A percentile compares a stretch with the other conserved stretches of the same genome.
phyloP scores from a whole-genome alignment of 768 basidiomycete species.

The Artomyces pyxidatus region DNA sequence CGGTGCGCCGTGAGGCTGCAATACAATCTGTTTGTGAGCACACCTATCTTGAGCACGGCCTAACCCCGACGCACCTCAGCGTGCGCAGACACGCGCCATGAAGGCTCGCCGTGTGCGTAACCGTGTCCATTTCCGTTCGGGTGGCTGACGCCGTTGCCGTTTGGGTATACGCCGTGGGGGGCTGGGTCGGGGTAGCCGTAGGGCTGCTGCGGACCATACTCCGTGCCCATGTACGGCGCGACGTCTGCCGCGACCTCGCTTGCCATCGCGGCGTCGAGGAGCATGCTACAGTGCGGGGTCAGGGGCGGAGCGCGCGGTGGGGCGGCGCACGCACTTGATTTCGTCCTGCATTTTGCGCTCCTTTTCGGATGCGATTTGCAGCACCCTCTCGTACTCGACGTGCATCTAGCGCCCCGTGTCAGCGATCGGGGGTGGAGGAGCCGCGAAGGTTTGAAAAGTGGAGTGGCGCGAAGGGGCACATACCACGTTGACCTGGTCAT shows the following conservation, averaged over 20 bases:
- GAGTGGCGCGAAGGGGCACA: background rate
- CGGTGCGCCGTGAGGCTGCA: background rate
- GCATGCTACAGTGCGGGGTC: slow-evolving; percentile 5
- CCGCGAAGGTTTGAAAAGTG: background rate
- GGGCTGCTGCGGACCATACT: background rate
- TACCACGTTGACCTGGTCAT: slow-evolving; percentile 10
- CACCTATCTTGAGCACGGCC: background rate
- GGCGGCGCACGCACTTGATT: slow-evolving; percentile 8
- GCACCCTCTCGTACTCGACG: slow-evolving; percentile 6
- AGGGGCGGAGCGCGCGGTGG: background rate
- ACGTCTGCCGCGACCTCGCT: background rate
- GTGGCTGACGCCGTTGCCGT: background rate
- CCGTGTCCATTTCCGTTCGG: background rate
- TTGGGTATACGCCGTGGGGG: background rate
- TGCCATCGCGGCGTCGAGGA: slow-evolving; percentile 14
- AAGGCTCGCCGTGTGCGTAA: background rate
- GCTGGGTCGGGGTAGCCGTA: background rate
- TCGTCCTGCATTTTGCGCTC: slow-evolving; percentile 13
- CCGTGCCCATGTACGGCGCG: background rate
- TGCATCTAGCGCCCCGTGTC: slow-evolving; percentile 1
- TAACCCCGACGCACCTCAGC: background rate
- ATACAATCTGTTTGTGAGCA: background rate
- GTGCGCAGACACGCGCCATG: background rate
- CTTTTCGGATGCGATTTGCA: slow-evolving; percentile 12
- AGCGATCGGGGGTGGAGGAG: background rate